These are phyloP conservation scores for Neckera pumila DNA, from an alignment of 225 moss, liverwort and hornwort genomes.

Conservation along the genomic window DNA sequence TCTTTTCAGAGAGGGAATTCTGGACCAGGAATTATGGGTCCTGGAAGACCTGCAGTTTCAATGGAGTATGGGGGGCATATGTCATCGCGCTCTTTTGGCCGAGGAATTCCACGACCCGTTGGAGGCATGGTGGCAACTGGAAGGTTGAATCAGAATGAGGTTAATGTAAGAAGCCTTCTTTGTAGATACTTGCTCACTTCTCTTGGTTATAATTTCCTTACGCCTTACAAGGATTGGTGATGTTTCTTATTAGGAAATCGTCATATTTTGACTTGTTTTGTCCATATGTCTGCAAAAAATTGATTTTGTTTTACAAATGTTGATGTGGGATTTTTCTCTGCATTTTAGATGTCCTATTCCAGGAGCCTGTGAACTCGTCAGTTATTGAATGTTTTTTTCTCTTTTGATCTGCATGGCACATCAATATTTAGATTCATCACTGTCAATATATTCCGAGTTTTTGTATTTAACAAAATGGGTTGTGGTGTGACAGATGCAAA, in stretches of 20 bases:
- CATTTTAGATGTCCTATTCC: not conserved
- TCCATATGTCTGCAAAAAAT: not conserved
- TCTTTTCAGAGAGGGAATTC: conserved; percentile 44
- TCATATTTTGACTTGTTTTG: not conserved
- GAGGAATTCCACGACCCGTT: conserved; percentile 56
- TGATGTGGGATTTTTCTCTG: not conserved
- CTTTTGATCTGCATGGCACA: not conserved
- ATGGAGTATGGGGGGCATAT: conserved; percentile 43
- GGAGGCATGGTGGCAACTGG: conserved; percentile 50
- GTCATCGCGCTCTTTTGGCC: conserved; percentile 35
- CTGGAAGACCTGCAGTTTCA: conserved; percentile 63
- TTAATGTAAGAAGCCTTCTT: conserved; percentile 8
- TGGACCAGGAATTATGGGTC: conserved; percentile 86
- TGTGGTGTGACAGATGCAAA: conserved; percentile 42
- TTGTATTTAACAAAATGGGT: not conserved
- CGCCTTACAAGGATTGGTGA: not conserved
- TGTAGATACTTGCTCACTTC: not conserved
- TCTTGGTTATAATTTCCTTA: not conserved
- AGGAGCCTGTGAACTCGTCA: not conserved
- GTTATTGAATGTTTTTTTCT: not conserved
- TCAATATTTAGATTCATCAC: not conserved
- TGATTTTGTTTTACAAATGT: not conserved
- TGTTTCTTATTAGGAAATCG: not conserved
- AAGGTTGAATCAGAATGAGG: conserved; percentile 46
- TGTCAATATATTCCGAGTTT: not conserved